phyloP scores from a whole-genome alignment of 1,284 basidiomycete genomes.

The Cutaneotrichosporon dermatis region DNA sequence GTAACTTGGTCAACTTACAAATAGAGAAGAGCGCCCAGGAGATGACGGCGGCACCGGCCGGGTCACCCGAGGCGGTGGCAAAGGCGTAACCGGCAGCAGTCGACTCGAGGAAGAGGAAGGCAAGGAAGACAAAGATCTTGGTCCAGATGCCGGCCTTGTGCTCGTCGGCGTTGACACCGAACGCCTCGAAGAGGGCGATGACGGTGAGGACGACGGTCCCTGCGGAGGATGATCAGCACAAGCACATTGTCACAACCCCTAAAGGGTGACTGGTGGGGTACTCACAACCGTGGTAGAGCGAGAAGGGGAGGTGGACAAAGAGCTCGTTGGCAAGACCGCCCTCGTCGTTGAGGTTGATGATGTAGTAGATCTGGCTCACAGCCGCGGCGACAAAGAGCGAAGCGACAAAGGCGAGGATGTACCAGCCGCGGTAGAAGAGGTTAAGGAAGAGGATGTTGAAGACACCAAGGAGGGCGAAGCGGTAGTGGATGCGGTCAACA shows the following conservation, averaged over 20 bases:
- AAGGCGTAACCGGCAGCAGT: conserved; percentile 89
- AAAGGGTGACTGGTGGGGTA: background rate
- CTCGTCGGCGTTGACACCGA: conserved; percentile 68
- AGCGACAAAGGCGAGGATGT: conserved; percentile 76
- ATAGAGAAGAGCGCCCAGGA: conserved; percentile 49
- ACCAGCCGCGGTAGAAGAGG: conserved; percentile 62
- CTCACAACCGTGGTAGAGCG: conserved; percentile 82
- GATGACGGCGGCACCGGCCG: conserved; percentile 49
- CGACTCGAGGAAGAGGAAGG: conserved; percentile 83
- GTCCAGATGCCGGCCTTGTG: conserved; percentile 77
- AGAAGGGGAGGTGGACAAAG: conserved; percentile 64
- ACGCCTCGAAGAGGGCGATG: conserved; percentile 83
- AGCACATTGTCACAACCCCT: no score
- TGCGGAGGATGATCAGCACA: conserved; percentile 8
- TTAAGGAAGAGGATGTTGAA: conserved; percentile 82
- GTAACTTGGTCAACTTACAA: conserved; percentile 25
- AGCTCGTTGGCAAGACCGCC: conserved; percentile 63
- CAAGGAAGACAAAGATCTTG: conserved; percentile 89
- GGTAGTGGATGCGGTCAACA: conserved; percentile 80
- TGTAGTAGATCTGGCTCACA: conserved; percentile 72
- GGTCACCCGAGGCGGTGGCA: conserved; percentile 78
- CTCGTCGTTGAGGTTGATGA: conserved; percentile 72
- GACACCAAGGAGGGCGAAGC: conserved; percentile 76
- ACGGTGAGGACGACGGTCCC: conserved; percentile 83
- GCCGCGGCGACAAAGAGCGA: conserved; percentile 64